Base-by-base conservation (phyloP, 352 stramenopile genomes). In the Phytophthora colocasiae region DNA sequence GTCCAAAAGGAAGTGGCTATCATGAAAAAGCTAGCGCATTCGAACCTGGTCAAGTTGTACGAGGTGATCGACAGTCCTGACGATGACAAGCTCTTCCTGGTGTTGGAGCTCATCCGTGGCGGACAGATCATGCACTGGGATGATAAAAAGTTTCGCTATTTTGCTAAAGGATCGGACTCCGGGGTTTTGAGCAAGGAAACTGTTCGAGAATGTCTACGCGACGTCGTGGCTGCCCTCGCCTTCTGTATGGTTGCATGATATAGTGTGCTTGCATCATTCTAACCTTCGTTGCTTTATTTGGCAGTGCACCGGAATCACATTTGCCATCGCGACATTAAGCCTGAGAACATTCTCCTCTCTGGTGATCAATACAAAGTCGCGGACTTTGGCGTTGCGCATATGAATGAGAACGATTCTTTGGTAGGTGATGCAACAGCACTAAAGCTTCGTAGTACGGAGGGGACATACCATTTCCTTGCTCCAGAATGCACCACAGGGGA, bases 111-210 rank as follows among this genome's bases (percentile, higher is more conserved):
- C 40, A 89, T 96, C 48, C 80, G 77, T 24, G 82, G 85, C 39
- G 90, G 90, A 1, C 84, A 94, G 31, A 77, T 95, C 40, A 95
- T 97, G 90, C 58, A 91, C 51, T 97, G 85, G 83, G 87, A 96
- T 59, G 75, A 92, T 38, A 85, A 91, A 38, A 50, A 68, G 6
- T 88, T 89, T 27, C 71, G 71, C 12, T 97, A 96, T 45, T 71
- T 66, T 8, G 73, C 11, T 62, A 3, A 67, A 36, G 9, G 31
- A 36, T 36, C 31, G 8, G 31, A 36, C 31, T 36, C 26, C 7
- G 80, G 71, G 7, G 62, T 84, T 6, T 41, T 89, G 10, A 48
- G 55, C 19, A 77, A 66, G n/a, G 62, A 73, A 26, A 57, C 74
- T n/a, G 84, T 80, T 17, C 83, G 81, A 26, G 62, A 72, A 7